phyloP scores from a whole-genome alignment of 2,329 filamentous ascomycete species.

The Monilinia laxa region DNA sequence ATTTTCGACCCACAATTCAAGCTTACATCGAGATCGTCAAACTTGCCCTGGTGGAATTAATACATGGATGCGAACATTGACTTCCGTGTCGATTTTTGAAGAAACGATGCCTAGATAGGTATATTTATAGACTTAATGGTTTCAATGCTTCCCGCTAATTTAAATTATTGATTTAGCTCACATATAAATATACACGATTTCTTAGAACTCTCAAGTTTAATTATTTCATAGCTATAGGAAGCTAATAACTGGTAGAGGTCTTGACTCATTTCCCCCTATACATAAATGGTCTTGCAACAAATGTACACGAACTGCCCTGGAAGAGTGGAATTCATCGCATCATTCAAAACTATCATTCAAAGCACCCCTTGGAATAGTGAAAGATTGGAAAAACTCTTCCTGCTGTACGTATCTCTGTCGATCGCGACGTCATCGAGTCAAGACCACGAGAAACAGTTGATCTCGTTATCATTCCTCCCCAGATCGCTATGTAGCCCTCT shows the following conservation, averaged over 20 bases:
- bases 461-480: background rate
- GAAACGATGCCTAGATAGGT: background rate
- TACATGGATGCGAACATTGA: background rate
- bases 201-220: background rate
- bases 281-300: background rate
- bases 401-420: background rate
- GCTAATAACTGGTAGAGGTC: background rate
- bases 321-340: background rate
- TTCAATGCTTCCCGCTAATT: too few relatives aligned
- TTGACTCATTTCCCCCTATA: background rate
- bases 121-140: too few relatives aligned
- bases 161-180: background rate
- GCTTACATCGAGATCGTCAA: background rate
- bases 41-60: background rate
- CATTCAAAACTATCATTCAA: background rate
- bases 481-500: background rate
- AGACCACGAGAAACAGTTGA: background rate
- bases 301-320: background rate
- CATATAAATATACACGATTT: background rate
- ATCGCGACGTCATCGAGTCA: constrained; percentile 18
- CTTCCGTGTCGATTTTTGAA: too few relatives aligned
- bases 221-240: background rate
- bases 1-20: background rate
- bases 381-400: background rate
- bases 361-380: background rate